Evolutionary conservation across 768 basidiomycete genomes (phyloP).

Genomic region (Tulasnella sp.): DNA sequence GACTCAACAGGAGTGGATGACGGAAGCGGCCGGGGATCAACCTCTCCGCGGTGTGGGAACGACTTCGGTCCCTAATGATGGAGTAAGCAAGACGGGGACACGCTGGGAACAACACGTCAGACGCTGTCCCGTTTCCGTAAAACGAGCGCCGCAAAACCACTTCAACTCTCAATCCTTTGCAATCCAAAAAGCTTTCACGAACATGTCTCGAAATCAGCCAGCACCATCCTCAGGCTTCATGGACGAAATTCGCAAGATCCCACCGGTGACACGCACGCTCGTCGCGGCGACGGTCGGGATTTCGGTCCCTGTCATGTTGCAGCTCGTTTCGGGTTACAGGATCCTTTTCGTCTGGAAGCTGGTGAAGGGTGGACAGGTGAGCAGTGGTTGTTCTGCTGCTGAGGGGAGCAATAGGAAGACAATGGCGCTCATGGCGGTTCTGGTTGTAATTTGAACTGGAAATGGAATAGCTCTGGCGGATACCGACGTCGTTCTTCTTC

Average conservation of each 20-base stretch:
- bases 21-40: too few relatives aligned
- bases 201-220: conserved; percentile 23
- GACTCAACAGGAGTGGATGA: too few relatives aligned
- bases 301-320: conserved; percentile 60
- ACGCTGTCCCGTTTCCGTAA: too few relatives aligned
- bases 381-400: conserved; percentile 37
- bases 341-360: conserved; percentile 57
- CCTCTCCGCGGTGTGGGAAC: too few relatives aligned
- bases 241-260: conserved; percentile 73
- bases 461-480: conserved; percentile 64
- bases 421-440: background rate
- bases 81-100: too few relatives aligned
- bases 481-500: conserved; percentile 73
- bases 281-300: conserved; percentile 63
- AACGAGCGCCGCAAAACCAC: too few relatives aligned
- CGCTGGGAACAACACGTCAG: too few relatives aligned
- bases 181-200: too few relatives aligned
- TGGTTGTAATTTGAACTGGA: conserved; percentile 18
- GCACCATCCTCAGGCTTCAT: conserved; percentile 31
- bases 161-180: too few relatives aligned
- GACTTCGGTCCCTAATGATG: too few relatives aligned
- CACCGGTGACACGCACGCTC: conserved; percentile 77
- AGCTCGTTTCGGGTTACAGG: conserved; percentile 57
- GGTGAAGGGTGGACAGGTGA: conserved; percentile 61
- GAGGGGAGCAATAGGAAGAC: too few relatives aligned